Conservation (phyloP, 345 rosid genomes). For the Microthlaspi erraticum region DNA sequence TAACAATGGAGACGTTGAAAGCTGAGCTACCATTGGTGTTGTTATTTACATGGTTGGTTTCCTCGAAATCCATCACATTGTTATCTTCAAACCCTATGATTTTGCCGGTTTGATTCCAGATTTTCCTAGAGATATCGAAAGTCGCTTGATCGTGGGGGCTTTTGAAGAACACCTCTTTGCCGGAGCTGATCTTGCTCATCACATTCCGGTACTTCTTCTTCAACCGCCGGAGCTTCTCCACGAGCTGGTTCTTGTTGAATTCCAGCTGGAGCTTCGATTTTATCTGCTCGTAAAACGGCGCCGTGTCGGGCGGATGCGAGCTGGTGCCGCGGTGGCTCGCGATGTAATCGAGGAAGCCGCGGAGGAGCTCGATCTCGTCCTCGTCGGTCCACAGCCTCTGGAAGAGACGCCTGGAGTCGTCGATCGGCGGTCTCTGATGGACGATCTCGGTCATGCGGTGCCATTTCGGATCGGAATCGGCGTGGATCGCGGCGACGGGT, state of each 20-base stretch:
- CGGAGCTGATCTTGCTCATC: conserved; percentile 66
- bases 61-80: conserved; percentile 68
- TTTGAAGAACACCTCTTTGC: conserved; percentile 83
- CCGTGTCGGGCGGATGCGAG: too few relatives aligned
- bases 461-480: conserved; percentile 54
- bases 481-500: conserved; percentile 46
- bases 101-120: conserved; percentile 64
- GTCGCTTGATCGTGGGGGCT: conserved; percentile 90
- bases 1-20: conserved; percentile 4
- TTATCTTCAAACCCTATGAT: conserved; percentile 59
- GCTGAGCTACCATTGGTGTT: conserved; percentile 30
- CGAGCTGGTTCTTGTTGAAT: conserved; percentile 93
- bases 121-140: conserved; percentile 93
- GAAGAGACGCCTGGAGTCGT: too few relatives aligned
- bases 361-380: too few relatives aligned
- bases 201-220: conserved; percentile 96
- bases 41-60: conserved; percentile 47
- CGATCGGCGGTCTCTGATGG: too few relatives aligned
- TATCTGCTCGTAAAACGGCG: too few relatives aligned
- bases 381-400: too few relatives aligned
- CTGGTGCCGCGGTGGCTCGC: too few relatives aligned
- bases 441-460: conserved; percentile 52
- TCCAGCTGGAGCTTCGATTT: conserved; percentile 89
- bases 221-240: conserved; percentile 86
- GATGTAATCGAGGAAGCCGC: too few relatives aligned